phyloP scores from a whole-genome alignment of 352 stramenopile genomes.

The Phytopythium boreale region DNA sequence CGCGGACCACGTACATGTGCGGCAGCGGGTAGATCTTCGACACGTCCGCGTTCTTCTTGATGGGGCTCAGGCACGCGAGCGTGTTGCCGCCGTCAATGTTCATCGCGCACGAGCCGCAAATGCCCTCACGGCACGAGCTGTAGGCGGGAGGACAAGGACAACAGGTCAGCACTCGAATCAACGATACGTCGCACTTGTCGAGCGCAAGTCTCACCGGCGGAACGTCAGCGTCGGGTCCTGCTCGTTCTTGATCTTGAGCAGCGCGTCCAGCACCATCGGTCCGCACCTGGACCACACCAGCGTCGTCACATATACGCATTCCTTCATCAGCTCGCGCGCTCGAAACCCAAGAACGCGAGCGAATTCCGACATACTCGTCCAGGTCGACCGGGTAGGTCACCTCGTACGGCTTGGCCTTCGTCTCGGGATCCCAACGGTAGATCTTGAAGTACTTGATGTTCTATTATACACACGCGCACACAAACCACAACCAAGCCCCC shows the following conservation, averaged over 20 bases:
- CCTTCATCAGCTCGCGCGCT: neutral
- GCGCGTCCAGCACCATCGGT: conserved; percentile 98
- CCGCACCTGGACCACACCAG: conserved; percentile 71
- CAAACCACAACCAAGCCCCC: no score
- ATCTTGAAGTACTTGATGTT: conserved; percentile 99
- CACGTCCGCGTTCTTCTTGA: conserved; percentile 93
- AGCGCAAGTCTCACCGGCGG: conserved; percentile 59
- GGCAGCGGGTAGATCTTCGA: conserved; percentile 98
- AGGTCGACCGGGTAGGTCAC: conserved; percentile 97
- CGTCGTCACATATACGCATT: neutral
- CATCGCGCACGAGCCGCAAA: conserved; percentile 99
- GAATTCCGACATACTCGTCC: conserved; percentile 85
- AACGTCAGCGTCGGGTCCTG: conserved; percentile 99
- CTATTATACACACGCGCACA: conserved; percentile 21
- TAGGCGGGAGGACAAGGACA: conserved; percentile 9
- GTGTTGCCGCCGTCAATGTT: conserved; percentile 99
- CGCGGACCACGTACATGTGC: conserved; percentile 99
- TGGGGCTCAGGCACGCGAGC: conserved; percentile 97
- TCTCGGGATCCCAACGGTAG: conserved; percentile 98
- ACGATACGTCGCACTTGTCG: no score
- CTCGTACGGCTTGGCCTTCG: conserved; percentile 92
- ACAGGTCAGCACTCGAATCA: neutral
- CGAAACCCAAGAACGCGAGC: neutral
- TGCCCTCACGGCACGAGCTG: conserved; percentile 97
- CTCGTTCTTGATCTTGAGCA: conserved; percentile 99